Conservation (phyloP, 2,329 filamentous ascomycete genomes). For the Beauveria sp. region DNA sequence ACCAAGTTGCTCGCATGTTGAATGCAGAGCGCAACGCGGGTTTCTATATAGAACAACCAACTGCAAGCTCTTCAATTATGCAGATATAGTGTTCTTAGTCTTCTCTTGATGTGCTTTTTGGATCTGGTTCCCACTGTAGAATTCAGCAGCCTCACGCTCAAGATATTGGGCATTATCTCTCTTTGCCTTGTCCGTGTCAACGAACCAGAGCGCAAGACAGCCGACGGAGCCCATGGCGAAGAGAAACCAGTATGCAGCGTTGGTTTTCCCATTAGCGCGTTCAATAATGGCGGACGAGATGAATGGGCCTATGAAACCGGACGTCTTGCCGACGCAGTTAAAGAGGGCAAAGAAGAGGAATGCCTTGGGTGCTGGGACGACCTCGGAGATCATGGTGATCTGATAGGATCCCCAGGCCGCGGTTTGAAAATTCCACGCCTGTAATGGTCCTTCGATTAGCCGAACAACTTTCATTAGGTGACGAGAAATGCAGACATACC, state of each 20-base stretch:
- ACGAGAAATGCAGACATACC: not conserved
- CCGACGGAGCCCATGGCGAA: slow-evolving; percentile 15
- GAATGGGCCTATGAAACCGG: slow-evolving; percentile 19
- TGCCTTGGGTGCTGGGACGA: slow-evolving; percentile 16
- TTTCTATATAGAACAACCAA: not conserved
- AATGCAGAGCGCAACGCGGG: not conserved
- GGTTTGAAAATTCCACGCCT: slow-evolving; percentile 16
- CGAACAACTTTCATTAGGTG: no score
- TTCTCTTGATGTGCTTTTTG: slow-evolving; percentile 44
- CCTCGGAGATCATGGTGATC: slow-evolving; percentile 19
- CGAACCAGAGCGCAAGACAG: slow-evolving; percentile 14
- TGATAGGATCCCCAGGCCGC: slow-evolving; percentile 15
- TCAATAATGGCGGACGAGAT: slow-evolving; percentile 18
- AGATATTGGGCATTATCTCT: slow-evolving; percentile 15
- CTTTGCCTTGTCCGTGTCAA: slow-evolving; percentile 17
- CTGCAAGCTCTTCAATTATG: not conserved
- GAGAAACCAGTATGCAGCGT: slow-evolving; percentile 17
- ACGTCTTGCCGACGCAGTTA: slow-evolving; percentile 18
- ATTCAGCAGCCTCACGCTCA: slow-evolving; percentile 47
- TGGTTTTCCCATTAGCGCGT: slow-evolving; percentile 12
- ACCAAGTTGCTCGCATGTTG: slow-evolving; percentile 4
- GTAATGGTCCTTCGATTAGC: not conserved
- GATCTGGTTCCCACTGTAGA: slow-evolving; percentile 55
- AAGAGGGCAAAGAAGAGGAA: slow-evolving; percentile 19
- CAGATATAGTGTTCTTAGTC: not conserved